These are phyloP conservation scores for Globisporangium polare DNA, from an alignment of 352 stramenopile genomes.

Conservation along the genomic window DNA sequence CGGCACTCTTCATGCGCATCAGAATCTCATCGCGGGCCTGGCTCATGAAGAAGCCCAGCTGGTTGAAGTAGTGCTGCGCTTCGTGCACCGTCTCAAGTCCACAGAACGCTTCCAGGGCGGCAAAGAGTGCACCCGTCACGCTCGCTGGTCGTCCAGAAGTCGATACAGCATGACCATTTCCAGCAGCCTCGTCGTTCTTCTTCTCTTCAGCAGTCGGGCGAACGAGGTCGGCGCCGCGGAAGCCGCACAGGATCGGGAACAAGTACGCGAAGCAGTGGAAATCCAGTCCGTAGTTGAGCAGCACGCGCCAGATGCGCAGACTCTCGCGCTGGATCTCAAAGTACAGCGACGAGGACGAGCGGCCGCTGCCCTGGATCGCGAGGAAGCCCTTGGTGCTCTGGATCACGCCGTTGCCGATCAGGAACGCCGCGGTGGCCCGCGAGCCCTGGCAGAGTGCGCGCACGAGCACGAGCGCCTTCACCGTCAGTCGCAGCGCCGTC, in stretches of 20 bases:
- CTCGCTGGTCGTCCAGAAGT: background rate
- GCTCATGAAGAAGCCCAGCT: slow-evolving; percentile 50
- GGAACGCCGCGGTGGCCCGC: slow-evolving; percentile 28
- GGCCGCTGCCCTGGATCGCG: slow-evolving; percentile 25
- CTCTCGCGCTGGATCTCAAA: slow-evolving; percentile 45
- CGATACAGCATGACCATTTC: background rate
- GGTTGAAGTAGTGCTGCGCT: slow-evolving; percentile 58
- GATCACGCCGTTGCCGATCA: slow-evolving; percentile 44
- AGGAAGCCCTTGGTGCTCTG: slow-evolving; percentile 60
- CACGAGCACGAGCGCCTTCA: slow-evolving; percentile 41
- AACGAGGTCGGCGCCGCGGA: slow-evolving; percentile 20
- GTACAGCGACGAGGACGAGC: slow-evolving; percentile 16
- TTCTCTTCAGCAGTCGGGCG: background rate
- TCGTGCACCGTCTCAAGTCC: slow-evolving; percentile 39
- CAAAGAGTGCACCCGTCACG: slow-evolving; percentile 33
- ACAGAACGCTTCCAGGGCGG: slow-evolving; percentile 44
- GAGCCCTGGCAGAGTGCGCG: slow-evolving; percentile 46
- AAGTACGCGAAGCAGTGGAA: slow-evolving; percentile 70
- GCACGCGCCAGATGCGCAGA: slow-evolving; percentile 57
- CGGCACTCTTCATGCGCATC: background rate
- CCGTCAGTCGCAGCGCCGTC: slow-evolving; percentile 30
- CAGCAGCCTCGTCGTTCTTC: background rate
- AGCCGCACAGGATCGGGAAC: slow-evolving; percentile 49
- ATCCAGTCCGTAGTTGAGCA: slow-evolving; percentile 60
- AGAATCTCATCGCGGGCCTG: slow-evolving; percentile 28